Percentiles rank a stretch among this genome's conserved stretches.
Evolutionary conservation across 163 green algal genomes (phyloP).

Genomic region (Scenedesmus sp.): DNA sequence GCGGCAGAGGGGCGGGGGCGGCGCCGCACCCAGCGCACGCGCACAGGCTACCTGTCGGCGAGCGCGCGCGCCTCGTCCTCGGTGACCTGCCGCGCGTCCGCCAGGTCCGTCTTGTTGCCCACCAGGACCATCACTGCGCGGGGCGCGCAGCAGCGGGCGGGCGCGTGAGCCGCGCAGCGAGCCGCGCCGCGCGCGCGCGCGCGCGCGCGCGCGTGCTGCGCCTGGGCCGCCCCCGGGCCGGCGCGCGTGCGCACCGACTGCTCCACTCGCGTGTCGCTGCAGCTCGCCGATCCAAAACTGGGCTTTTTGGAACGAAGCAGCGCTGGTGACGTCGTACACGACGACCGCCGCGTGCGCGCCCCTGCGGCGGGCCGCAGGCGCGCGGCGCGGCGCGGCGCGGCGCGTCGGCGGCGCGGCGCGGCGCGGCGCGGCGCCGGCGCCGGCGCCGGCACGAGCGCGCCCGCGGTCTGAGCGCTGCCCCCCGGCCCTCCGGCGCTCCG

Average conservation of each 20-base stretch:
- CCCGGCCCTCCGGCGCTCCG: too few relatives aligned
- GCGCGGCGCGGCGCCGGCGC: too few relatives aligned
- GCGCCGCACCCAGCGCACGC: neutral
- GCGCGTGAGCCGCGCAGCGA: too few relatives aligned
- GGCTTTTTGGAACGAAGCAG: constrained; percentile 72
- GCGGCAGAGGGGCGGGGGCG: neutral
- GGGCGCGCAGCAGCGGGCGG: neutral
- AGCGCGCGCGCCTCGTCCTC: constrained; percentile 64
- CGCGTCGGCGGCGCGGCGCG: too few relatives aligned
- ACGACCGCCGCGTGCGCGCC: constrained; percentile 77
- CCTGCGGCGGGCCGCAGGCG: constrained; percentile 28
- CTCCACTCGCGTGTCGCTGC: constrained; percentile 67
- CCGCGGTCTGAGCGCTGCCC: too few relatives aligned
- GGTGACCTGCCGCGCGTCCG: constrained; percentile 59
- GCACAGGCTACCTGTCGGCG: constrained; percentile 49
- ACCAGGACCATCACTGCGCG: constrained; percentile 77
- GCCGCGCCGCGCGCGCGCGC: too few relatives aligned
- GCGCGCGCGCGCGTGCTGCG: too few relatives aligned
- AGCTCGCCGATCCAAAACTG: constrained; percentile 85
- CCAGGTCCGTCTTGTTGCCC: constrained; percentile 87
- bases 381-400: too few relatives aligned
- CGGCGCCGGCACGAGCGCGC: too few relatives aligned
- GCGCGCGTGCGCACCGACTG: neutral
- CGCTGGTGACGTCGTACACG: constrained; percentile 81
- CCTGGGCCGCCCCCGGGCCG: too few relatives aligned